phyloP scores from a whole-genome alignment of 1,284 basidiomycete genomes.

The Cronartium ribicola region DNA sequence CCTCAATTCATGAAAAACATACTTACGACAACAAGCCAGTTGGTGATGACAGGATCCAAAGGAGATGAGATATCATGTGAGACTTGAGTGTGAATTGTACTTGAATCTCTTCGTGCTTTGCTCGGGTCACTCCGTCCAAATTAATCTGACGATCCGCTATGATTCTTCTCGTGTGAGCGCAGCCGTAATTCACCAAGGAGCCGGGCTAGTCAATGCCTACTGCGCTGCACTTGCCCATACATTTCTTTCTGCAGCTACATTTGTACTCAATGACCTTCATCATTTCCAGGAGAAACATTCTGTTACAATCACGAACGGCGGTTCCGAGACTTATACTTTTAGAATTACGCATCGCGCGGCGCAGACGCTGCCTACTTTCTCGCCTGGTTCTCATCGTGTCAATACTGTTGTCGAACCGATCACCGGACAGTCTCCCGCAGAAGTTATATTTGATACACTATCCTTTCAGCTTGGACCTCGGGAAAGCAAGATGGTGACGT shows the following conservation, averaged over 20 bases:
- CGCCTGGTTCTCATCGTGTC: slow-evolving; percentile 5
- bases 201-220: slow-evolving; percentile 29
- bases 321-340: slow-evolving; percentile 15
- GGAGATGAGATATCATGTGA: not conserved
- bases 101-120: not conserved
- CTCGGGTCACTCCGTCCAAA: too few species aligned
- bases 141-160: too few species aligned
- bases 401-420: slow-evolving; percentile 3
- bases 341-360: slow-evolving; percentile 19
- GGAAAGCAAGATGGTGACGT: slow-evolving; percentile 14
- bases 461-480: slow-evolving; percentile 14
- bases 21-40: not conserved
- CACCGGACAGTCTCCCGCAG: slow-evolving; percentile 9
- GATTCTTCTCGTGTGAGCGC: slow-evolving; percentile 12
- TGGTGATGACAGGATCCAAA: not conserved
- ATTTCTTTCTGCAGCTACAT: slow-evolving; percentile 10
- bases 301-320: slow-evolving; percentile 29
- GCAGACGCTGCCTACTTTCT: slow-evolving; percentile 21
- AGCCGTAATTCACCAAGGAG: slow-evolving; percentile 35
- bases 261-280: slow-evolving; percentile 16
- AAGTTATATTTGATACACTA: slow-evolving; percentile 5
- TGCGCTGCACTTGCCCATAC: slow-evolving; percentile 26
- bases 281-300: slow-evolving; percentile 25
- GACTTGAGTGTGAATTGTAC: too few species aligned
- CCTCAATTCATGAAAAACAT: not conserved